These are phyloP conservation scores for Aspergillus indologenus DNA, from an alignment of 495 filamentous ascomycete species.

Conservation along the genomic window DNA sequence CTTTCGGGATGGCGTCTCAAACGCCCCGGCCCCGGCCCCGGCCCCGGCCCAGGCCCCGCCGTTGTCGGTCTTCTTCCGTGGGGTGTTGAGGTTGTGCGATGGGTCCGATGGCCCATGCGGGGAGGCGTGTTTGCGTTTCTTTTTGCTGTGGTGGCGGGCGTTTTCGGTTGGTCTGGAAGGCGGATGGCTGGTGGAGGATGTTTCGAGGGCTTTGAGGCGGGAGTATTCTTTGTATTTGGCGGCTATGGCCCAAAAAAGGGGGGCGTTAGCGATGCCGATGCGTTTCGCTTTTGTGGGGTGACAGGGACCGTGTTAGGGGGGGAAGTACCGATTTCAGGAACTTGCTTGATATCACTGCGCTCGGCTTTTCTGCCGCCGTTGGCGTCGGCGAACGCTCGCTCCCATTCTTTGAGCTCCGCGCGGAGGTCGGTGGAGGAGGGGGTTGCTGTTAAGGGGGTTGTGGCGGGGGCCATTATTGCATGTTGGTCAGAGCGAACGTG, in stretches of 20 bases:
- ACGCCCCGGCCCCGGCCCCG: too few species aligned
- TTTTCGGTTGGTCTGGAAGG: conserved; percentile 18
- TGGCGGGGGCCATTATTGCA: conserved; percentile 35
- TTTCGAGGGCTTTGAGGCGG: conserved; percentile 59
- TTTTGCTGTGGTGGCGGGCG: conserved; percentile 18
- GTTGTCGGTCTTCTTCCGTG: conserved; percentile 22
- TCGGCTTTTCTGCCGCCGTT: conserved; percentile 74
- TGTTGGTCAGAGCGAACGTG: conserved; percentile 1
- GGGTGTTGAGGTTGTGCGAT: conserved; percentile 18
- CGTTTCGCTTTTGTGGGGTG: conserved; percentile 3
- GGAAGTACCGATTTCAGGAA: conserved; percentile 70
- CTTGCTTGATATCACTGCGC: conserved; percentile 82
- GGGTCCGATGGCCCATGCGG: conserved; percentile 28
- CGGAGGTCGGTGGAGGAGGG: conserved; percentile 48
- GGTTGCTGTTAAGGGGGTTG: too few species aligned
- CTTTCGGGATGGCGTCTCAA: conserved; percentile 46
- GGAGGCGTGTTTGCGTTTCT: conserved; percentile 42
- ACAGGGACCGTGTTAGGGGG: not conserved
- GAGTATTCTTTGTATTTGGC: conserved; percentile 91
- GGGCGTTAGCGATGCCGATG: too few species aligned
- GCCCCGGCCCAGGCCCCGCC: conserved; percentile 18
- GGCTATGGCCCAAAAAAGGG: conserved; percentile 50
- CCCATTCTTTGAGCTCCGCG: conserved; percentile 81
- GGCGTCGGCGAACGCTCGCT: conserved; percentile 66
- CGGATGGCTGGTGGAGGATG: conserved; percentile 30